A percentile compares a stretch with the other conserved stretches of the same genome.
Evolutionary conservation across 805 yeast species (phyloP).

Genomic region (Saccharomyces jurei): DNA sequence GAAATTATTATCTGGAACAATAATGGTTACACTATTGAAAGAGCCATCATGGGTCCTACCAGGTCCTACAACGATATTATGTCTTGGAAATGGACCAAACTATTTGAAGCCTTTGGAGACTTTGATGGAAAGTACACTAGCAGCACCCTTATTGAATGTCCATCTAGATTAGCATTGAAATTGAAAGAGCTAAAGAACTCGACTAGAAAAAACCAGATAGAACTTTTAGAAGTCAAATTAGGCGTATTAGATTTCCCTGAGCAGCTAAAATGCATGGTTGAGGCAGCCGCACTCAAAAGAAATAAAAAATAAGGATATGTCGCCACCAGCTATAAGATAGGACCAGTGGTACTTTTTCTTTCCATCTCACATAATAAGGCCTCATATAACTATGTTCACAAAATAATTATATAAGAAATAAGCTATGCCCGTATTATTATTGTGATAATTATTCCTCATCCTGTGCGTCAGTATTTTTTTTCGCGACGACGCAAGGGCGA

Average conservation of each 20-base stretch:
- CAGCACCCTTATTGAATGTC: constrained; percentile 31
- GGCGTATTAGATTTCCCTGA: constrained; percentile 58
- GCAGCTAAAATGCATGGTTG: constrained; percentile 43
- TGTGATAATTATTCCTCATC: not conserved
- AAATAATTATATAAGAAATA: not conserved
- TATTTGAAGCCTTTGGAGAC: constrained; percentile 61
- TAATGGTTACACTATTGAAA: constrained; percentile 83
- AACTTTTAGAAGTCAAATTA: constrained; percentile 52
- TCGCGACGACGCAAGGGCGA: not conserved
- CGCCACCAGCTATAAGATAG: not conserved
- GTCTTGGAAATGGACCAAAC: constrained; percentile 71
- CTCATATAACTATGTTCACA: not conserved
- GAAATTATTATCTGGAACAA: constrained; percentile 72
- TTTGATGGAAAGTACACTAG: constrained; percentile 27
- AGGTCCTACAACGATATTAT: constrained; percentile 76
- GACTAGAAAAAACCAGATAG: constrained; percentile 32
- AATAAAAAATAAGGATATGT: not conserved
- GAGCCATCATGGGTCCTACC: constrained; percentile 72
- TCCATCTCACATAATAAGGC: not conserved
- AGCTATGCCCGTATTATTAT: not conserved
- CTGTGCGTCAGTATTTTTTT: not conserved
- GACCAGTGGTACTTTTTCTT: not conserved
- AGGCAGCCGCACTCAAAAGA: constrained; percentile 7
- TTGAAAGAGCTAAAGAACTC: constrained; percentile 32
- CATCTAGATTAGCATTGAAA: constrained; percentile 34